Conservation (phyloP, 2,329 filamentous ascomycete species). For the Botrytis deweyae region DNA sequence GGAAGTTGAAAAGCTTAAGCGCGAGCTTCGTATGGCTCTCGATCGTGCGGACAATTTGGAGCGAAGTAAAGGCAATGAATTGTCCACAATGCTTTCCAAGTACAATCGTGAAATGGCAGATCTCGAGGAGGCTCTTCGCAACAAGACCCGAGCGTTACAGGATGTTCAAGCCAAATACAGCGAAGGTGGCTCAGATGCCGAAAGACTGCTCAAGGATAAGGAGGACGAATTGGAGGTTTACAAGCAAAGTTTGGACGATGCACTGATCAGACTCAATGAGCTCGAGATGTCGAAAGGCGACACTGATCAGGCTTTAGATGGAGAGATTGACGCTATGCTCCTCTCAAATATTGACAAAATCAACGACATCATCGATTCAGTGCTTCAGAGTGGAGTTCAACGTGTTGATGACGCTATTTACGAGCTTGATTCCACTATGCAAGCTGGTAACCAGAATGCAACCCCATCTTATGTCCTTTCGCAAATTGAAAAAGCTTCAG, state of each 20-base stretch:
- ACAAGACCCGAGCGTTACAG: slow-evolving; percentile 83
- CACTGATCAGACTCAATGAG: slow-evolving; percentile 87
- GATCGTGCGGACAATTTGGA: slow-evolving; percentile 92
- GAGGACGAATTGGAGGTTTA: slow-evolving; percentile 98
- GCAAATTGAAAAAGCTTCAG: slow-evolving; percentile 94
- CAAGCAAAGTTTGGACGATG: slow-evolving; percentile 97
- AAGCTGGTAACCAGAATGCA: slow-evolving; percentile 97
- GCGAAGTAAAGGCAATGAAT: slow-evolving; percentile 88
- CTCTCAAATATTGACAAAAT: slow-evolving; percentile 87
- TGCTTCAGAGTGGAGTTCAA: slow-evolving; percentile 87
- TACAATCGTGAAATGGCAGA: slow-evolving; percentile 98
- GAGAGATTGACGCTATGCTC: slow-evolving; percentile 86
- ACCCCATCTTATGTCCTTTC: slow-evolving; percentile 93
- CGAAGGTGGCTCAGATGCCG: slow-evolving; percentile 82
- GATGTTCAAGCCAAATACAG: slow-evolving; percentile 75
- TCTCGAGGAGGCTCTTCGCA: slow-evolving; percentile 85
- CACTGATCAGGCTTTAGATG: slow-evolving; percentile 78
- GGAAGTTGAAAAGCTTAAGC: slow-evolving; percentile 89
- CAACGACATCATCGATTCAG: slow-evolving; percentile 95
- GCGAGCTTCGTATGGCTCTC: slow-evolving; percentile 86
- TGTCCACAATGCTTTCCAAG: slow-evolving; percentile 90
- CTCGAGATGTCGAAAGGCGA: slow-evolving; percentile 73
- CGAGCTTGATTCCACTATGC: slow-evolving; percentile 96
- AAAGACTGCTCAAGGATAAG: slow-evolving; percentile 83
- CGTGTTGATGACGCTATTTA: slow-evolving; percentile 96